Base-by-base conservation (phyloP, 345 rosid genomes). In the Citrus inodora region DNA sequence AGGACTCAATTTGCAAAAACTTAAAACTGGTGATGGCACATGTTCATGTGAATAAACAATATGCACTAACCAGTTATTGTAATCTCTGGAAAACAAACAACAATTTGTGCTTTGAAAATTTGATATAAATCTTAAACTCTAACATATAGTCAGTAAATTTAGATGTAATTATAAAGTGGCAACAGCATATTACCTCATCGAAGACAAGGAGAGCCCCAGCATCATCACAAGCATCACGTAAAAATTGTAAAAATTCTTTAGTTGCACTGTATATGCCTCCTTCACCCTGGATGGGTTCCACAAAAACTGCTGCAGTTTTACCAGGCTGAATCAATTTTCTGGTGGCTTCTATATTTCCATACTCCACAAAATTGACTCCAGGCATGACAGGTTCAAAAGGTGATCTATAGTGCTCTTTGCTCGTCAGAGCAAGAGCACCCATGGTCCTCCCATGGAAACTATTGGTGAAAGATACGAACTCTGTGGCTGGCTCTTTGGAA, bases 341-440 rank as follows among this genome's bases (percentile, higher is more conserved):
- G 19, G 98, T 85, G 16, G 95, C 90, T 85, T 90, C 81, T 27
- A 85, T 82, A 76, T 96, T 85, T 30, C 99, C 98, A 69, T 88
- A 94, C 75, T 96, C 98, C 60, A 92, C 79, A 80, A 96, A 96
- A 61, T 92, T 91, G 48, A 92, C 98, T 65, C 98, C 99, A n/a
- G 99, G 97, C 99, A 96, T 94, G 77, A 96, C 91, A 53, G 99
- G 99, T 77, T 96, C 94, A 70, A 94, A 92, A 73, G 99, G 99
- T 28, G 85, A 84, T 80, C 98, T 83, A 48, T 96, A 96, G 25
- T 92, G 85, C 74, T 87, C 93, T 87, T 96, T 96, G 87, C 98
- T 96, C 32, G 99, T 96, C 83, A 96, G 78, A 80, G 99, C 97
- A 53, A 96, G 90, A 33, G 98, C 90, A 25, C 99, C 98, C 78